phyloP scores from a whole-genome alignment of 495 filamentous ascomycete species.

The Penicillium samsonianum region DNA sequence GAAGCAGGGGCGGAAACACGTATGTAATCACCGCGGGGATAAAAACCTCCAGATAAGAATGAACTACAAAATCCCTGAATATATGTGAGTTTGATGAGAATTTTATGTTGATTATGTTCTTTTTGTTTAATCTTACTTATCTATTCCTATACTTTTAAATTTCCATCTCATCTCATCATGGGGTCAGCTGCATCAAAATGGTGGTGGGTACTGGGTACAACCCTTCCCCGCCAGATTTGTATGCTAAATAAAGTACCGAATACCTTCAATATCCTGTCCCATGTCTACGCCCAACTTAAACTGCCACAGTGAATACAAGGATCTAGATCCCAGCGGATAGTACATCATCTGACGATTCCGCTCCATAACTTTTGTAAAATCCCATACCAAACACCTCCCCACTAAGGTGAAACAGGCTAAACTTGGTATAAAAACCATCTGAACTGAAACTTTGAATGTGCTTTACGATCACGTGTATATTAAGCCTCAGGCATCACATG shows the following conservation, averaged over 20 bases:
- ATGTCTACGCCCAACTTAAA: neutral
- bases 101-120: neutral
- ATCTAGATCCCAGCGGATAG: neutral
- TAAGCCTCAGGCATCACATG: slow-evolving; percentile 8
- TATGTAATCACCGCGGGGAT: slow-evolving; percentile 16
- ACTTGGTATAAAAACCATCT: neutral
- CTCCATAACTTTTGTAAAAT: neutral
- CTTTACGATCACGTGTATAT: slow-evolving; percentile 7
- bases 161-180: slow-evolving; percentile 7
- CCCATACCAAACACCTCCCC: neutral
- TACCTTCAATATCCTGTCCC: slow-evolving; percentile 9
- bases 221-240: slow-evolving; percentile 12
- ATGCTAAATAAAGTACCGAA: neutral
- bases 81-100: neutral
- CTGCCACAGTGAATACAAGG: neutral
- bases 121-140: neutral
- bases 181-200: slow-evolving; percentile 4
- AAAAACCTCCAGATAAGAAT: slow-evolving; percentile 7
- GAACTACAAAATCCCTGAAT: neutral
- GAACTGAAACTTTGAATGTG: slow-evolving; percentile 1
- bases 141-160: neutral
- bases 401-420: slow-evolving; percentile 6
- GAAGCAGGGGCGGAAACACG: slow-evolving; percentile 15
- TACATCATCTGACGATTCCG: slow-evolving; percentile 5
- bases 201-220: slow-evolving; percentile 8